These are phyloP conservation scores for Betula pendula DNA, from an alignment of 306 rosid genomes.

Conservation along the genomic window DNA sequence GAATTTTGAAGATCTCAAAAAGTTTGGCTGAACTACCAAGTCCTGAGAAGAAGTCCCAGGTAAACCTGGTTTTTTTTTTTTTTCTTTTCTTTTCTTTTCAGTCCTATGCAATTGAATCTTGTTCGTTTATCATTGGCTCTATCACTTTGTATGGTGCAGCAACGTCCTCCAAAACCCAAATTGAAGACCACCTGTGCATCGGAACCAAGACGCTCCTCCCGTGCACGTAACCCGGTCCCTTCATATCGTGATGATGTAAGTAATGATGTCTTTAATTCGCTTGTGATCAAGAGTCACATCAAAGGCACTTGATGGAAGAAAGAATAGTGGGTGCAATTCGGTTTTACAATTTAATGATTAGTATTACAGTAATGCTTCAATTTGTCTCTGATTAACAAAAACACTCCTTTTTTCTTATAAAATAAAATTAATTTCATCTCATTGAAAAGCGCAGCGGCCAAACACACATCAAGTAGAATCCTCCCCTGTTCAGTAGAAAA, in stretches of 20 bases:
- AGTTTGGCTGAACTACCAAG: slow-evolving; percentile 38
- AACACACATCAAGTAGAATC: no score
- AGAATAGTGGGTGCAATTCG: background rate
- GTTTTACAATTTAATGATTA: background rate
- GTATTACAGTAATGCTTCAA: background rate
- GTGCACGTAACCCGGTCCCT: slow-evolving; percentile 43
- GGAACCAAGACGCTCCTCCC: slow-evolving; percentile 66
- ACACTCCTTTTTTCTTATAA: no score
- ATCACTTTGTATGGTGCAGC: slow-evolving; percentile 36
- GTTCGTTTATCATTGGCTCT: background rate
- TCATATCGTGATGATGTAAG: slow-evolving; percentile 54
- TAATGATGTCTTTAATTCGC: background rate
- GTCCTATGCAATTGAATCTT: background rate
- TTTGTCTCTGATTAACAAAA: no score
- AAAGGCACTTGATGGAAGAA: background rate
- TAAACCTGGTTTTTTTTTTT: slow-evolving; percentile 25
- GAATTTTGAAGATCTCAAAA: slow-evolving; percentile 57
- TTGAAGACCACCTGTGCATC: slow-evolving; percentile 21
- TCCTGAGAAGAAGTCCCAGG: slow-evolving; percentile 53
- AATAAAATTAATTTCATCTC: no score
- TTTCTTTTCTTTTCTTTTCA: slow-evolving; percentile 1
- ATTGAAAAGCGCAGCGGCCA: no score
- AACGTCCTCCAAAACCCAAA: slow-evolving; percentile 31
- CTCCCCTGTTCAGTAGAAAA: no score
- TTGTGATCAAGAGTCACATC: background rate